Evolutionary conservation across 2,329 filamentous ascomycete genomes (phyloP), one percentile per base, ranked within the genome.

Genomic region (Lizonia empirigonia): DNA sequence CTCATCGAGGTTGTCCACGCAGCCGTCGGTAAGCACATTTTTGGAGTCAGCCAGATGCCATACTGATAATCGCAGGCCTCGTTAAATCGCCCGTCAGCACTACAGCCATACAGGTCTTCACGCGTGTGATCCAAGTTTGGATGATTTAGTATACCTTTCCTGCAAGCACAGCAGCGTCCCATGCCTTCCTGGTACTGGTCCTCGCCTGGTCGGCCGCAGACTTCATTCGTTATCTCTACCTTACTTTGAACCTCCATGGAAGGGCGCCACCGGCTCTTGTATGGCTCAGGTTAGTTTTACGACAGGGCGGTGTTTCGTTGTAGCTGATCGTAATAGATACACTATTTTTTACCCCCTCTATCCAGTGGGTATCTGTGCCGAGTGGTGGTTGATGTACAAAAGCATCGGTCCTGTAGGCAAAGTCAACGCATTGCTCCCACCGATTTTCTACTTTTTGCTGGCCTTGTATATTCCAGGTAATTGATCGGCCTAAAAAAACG

Each of bases 51-150:
- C 10, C 9, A 9, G 7, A 20, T 7, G 7, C 18, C 15, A 12
- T 29, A 15, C 26, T 33, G 9, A 42, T 4, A 2, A 1, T 6
- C 12, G 5, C 18, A 65, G 64, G 62, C 2, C 34, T 67, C 12
- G 53, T 65, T 15, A 64, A 61, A 19, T 64, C 63, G 4, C 63
- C 63, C 7, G 53, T 66, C 20, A 49, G 53, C 34, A 67, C 60
- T 5, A 67, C 64, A 1, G 58, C 58, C 7, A 40, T 59, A 2
- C 64, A 67, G 30, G 58, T 63, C 5, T 41, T 55, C 37, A 66
- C 64, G 2, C 63, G 64, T n/a, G 55, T 56, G 3, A 67, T 67
- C 15, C 64, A 67, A 32, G 60, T 65, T 3, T 67, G 64, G 64
- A 60, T 67, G 58, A 56, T 67, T 5, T 67, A 63, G 64, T 59